These are phyloP conservation scores for Shiraia bambusicola DNA, from an alignment of 2,329 filamentous ascomycete genomes.

Conservation along the genomic window DNA sequence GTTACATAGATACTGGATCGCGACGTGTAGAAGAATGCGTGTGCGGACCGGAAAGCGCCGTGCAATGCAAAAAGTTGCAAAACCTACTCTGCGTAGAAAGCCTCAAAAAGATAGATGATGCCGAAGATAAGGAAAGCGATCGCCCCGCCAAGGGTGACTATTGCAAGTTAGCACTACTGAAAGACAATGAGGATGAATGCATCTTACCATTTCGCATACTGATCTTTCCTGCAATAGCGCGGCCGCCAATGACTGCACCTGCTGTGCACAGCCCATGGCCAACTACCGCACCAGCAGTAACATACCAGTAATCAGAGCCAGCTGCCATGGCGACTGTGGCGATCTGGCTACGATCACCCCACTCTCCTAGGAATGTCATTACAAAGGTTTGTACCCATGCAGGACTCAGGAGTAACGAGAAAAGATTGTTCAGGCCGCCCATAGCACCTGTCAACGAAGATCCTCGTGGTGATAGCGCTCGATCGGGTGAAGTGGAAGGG, in stretches of 20 bases:
- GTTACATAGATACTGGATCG: constrained; percentile 15
- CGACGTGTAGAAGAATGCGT: constrained; percentile 15
- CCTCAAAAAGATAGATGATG: constrained; percentile 86
- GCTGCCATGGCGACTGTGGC: constrained; percentile 99
- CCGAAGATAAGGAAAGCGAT: constrained; percentile 89
- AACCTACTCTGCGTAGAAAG: constrained; percentile 57
- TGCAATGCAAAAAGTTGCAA: constrained; percentile 20
- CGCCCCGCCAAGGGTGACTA: constrained; percentile 91
- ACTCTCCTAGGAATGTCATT: constrained; percentile 98
- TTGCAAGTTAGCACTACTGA: constrained; percentile 24
- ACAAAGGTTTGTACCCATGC: constrained; percentile 99
- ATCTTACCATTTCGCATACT: constrained; percentile 93
- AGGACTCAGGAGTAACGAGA: constrained; percentile 84
- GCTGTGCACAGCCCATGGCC: constrained; percentile 91
- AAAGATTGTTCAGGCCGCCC: constrained; percentile 79
- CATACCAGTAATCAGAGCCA: constrained; percentile 98
- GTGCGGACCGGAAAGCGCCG: constrained; percentile 21
- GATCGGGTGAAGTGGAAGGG: constrained; percentile 61
- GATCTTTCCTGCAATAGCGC: constrained; percentile 88
- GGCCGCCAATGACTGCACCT: constrained; percentile 85
- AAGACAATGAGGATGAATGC: background rate
- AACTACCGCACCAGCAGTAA: constrained; percentile 81
- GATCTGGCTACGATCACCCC: constrained; percentile 97
- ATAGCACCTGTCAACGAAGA: constrained; percentile 57
- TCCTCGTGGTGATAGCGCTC: constrained; percentile 49